These are phyloP conservation scores for Tetrahymena elliotti DNA, from an alignment of 73 alveolate species.

Conservation along the genomic window DNA sequence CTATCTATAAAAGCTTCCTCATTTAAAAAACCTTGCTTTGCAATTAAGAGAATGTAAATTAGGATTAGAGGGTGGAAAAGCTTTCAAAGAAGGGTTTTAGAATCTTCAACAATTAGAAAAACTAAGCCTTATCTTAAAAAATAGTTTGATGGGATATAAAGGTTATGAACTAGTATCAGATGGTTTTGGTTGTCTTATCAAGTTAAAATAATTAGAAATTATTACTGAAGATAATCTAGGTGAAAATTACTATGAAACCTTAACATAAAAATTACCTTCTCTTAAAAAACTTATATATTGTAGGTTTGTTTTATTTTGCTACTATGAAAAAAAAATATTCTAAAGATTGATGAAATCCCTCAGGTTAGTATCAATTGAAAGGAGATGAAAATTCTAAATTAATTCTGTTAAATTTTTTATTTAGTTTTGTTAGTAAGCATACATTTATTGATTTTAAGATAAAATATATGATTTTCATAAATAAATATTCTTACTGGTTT, in stretches of 20 bases:
- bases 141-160: not conserved
- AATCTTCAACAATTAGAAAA: not conserved
- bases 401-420: too few species aligned
- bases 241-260: not conserved
- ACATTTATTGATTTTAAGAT: too few species aligned
- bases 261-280: not conserved
- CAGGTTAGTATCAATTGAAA: not conserved
- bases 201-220: not conserved
- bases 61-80: not conserved
- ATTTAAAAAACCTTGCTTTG: not conserved
- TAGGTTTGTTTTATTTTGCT: not conserved
- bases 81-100: not conserved
- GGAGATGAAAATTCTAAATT: too few species aligned
- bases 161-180: not conserved
- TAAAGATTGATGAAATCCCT: not conserved
- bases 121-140: not conserved
- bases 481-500: too few species aligned
- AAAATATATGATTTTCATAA: too few species aligned
- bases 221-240: not conserved
- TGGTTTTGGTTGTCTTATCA: not conserved
- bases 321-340: not conserved
- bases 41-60: not conserved
- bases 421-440: too few species aligned
- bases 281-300: not conserved
- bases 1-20: not conserved